A percentile compares a stretch with the other conserved stretches of the same genome.
phyloP scores from a whole-genome alignment of 768 basidiomycete species.

The Cubamyces sp. region DNA sequence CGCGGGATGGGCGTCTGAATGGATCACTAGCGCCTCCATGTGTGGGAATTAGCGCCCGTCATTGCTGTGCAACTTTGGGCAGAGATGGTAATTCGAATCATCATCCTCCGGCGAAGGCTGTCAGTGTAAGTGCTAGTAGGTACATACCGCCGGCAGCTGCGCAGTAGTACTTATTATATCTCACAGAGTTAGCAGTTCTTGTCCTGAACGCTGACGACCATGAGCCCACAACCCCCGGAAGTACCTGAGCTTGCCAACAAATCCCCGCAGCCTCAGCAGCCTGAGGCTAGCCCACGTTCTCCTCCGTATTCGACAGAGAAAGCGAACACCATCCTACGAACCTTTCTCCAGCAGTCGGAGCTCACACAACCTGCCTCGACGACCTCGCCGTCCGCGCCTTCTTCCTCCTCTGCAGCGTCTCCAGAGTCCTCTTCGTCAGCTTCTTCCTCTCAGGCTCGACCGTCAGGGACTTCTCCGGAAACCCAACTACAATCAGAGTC shows the following conservation, averaged over 20 bases:
- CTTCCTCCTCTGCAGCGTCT: neutral
- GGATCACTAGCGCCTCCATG: neutral
- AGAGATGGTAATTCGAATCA: neutral
- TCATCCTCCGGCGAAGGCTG: neutral
- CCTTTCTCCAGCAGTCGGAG: neutral
- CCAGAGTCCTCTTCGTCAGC: neutral
- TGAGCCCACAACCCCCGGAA: no score
- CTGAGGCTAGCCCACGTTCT: neutral
- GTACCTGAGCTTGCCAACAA: no score
- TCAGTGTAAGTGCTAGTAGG: no score
- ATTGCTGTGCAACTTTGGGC: neutral
- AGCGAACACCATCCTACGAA: neutral
- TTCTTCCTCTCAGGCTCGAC: neutral
- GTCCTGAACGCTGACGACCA: no score
- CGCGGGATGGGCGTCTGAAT: neutral
- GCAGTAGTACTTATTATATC: no score
- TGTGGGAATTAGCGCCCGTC: neutral
- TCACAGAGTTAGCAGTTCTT: no score
- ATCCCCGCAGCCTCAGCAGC: neutral
- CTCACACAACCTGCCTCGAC: neutral
- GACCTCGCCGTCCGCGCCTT: neutral
- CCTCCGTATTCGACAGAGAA: neutral
- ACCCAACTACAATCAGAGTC: neutral
- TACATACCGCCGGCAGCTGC: no score
- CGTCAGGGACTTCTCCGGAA: no score